A percentile compares a stretch with the other conserved stretches of the same genome.
These are phyloP conservation scores for Exserohilum rostratum DNA, from an alignment of 2,329 filamentous ascomycete genomes.

Conservation along the genomic window DNA sequence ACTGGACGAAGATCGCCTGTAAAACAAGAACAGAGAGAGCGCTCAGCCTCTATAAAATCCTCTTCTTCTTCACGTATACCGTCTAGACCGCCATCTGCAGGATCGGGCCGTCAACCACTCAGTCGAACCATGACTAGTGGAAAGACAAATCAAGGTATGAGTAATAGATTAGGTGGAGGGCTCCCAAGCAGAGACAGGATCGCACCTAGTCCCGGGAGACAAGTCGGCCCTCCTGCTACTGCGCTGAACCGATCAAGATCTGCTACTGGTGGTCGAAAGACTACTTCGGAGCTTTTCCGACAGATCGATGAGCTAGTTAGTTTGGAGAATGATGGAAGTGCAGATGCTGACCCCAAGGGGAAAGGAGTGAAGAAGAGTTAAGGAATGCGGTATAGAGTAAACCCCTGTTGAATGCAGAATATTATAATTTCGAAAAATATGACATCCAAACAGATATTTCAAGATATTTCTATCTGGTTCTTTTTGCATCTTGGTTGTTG, in stretches of 20 bases:
- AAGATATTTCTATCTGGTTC: no score
- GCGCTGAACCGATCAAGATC: background rate
- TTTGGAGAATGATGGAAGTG: conserved; percentile 3
- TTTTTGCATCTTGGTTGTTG: background rate
- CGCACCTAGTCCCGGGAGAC: background rate
- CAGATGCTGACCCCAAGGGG: background rate
- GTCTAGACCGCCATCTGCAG: background rate
- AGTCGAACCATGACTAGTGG: conserved; percentile 32
- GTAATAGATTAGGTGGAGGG: conserved; percentile 7
- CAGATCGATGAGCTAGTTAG: conserved; percentile 39
- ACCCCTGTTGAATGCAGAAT: background rate
- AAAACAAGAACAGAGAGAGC: conserved; percentile 3
- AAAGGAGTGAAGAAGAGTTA: background rate
- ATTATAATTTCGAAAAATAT: background rate
- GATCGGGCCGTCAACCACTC: conserved; percentile 14
- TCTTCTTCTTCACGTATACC: background rate
- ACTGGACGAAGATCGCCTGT: background rate
- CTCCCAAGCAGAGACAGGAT: background rate
- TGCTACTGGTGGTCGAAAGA: conserved; percentile 18
- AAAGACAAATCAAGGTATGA: conserved; percentile 20
- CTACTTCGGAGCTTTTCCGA: conserved; percentile 33
- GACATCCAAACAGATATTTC: no score
- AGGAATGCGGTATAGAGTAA: background rate
- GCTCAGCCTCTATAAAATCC: conserved; percentile 4
- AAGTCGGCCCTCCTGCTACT: background rate